Evolutionary conservation across 2,329 filamentous ascomycete species (phyloP), one percentile per base, ranked within the genome.

Genomic region (Pseudogymnoascus sp.): DNA sequence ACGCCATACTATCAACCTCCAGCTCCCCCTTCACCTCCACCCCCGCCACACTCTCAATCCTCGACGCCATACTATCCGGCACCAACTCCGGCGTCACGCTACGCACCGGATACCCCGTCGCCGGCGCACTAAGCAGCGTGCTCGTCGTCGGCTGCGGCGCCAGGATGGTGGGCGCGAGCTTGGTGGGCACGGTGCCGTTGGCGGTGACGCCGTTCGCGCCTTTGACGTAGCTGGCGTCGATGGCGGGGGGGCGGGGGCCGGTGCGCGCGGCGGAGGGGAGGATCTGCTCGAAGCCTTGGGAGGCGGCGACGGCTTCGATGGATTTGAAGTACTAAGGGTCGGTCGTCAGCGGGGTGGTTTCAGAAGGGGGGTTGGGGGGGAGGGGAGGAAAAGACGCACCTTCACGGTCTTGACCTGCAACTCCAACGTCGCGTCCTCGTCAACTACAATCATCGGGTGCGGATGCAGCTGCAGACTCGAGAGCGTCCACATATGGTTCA

Each of bases 401-500:
- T 82, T 84, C 70, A 90, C 88, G 0, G 88, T 90, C 78, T 90
- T 90, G 66, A 90, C 87, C 72, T 87, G 86, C 61, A 90, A 78
- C 73, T 90, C 87, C 12, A 89, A 77, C 1, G 88, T 90, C 14
- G 88, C 87, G 72, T 93, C 90, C 70, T 93, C 89, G 70, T 96
- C 91, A 53, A 89, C 89, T 8, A 93, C 89, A 68, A 95, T 86
- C 81, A 95, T 86, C 61, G 90, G 87, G 70, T 93, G 88, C 3
- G 86, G 88, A 74, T 95, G 91, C 66, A 93, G 78, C 74, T 96
- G 91, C 43, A 96, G 80, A 62, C 85, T 86, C 7, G 90, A 93
- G 6, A 95, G 81, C 0, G 91, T 93, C 90, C 91, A 96, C 89
- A 93, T 93, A 77, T 95, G 91, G 74, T 92, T 93, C 65, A 96